Evolutionary conservation across 116 monocot genomes (phyloP).

Genomic region (Trichopus zeylanicus): DNA sequence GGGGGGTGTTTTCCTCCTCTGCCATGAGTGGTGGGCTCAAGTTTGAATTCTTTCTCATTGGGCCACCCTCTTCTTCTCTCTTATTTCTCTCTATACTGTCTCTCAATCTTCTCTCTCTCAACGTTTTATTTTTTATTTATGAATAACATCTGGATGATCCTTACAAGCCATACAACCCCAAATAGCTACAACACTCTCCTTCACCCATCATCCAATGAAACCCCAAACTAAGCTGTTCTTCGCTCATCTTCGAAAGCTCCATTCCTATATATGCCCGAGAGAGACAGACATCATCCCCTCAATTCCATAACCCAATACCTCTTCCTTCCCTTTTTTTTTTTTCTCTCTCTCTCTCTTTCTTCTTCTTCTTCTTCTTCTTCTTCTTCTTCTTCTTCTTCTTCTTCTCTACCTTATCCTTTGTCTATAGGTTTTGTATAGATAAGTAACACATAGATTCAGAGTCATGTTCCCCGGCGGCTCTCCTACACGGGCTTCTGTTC

Average conservation of each 20-base stretch:
- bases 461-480: neutral
- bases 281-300: neutral
- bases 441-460: no score
- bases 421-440: no score
- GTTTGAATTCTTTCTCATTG: slow-evolving; percentile 9
- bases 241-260: neutral
- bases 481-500: neutral
- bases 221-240: slow-evolving; percentile 6
- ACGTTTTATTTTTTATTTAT: slow-evolving; percentile 7
- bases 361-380: neutral
- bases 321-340: slow-evolving; percentile 8
- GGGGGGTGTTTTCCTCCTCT: slow-evolving; percentile 16
- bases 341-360: neutral
- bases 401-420: neutral
- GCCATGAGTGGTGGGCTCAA: slow-evolving; percentile 15
- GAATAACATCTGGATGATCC: neutral
- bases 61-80: neutral
- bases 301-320: neutral
- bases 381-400: neutral
- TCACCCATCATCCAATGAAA: slow-evolving; percentile 1
- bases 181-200: slow-evolving; percentile 2
- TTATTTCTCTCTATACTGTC: slow-evolving; percentile 8
- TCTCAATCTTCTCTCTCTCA: slow-evolving; percentile 9
- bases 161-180: neutral
- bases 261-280: neutral